These are phyloP conservation scores for Leishmania gerbilli DNA, from an alignment of 208 protist species.

Conservation along the genomic window DNA sequence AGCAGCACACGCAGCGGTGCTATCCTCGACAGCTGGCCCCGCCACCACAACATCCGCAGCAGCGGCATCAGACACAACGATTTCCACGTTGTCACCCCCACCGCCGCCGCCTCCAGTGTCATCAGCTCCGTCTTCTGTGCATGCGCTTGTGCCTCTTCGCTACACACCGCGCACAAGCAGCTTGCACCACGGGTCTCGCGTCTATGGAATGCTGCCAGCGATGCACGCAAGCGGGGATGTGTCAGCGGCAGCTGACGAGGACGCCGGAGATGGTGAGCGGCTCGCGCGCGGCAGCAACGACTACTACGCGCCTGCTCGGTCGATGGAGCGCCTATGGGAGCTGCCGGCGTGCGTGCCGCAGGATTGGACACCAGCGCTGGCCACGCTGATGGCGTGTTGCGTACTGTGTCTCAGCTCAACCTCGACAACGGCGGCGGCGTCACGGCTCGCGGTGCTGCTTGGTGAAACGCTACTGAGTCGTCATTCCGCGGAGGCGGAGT, in stretches of 20 bases:
- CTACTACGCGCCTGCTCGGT: conserved; percentile 18
- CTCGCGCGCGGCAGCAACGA: neutral
- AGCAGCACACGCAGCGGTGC: neutral
- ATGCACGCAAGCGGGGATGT: neutral
- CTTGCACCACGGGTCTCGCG: neutral
- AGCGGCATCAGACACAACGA: neutral
- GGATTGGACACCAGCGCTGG: conserved; percentile 22
- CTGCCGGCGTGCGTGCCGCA: conserved; percentile 19
- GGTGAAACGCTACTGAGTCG: neutral
- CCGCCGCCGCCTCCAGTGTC: neutral
- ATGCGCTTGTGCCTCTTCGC: neutral
- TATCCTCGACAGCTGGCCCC: neutral
- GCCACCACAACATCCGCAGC: neutral
- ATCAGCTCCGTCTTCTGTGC: neutral
- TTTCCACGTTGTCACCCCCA: neutral
- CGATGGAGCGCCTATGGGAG: conserved; percentile 33
- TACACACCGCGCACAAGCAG: conserved; percentile 2
- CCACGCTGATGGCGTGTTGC: conserved; percentile 33
- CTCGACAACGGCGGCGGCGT: neutral
- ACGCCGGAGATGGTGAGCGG: neutral
- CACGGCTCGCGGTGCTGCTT: conserved; percentile 13
- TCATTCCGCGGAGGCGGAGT: neutral
- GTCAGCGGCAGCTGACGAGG: neutral
- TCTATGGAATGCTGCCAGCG: neutral
- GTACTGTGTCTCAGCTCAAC: conserved; percentile 18